Evolutionary conservation across 768 basidiomycete genomes (phyloP).

Genomic region (Postia placenta): DNA sequence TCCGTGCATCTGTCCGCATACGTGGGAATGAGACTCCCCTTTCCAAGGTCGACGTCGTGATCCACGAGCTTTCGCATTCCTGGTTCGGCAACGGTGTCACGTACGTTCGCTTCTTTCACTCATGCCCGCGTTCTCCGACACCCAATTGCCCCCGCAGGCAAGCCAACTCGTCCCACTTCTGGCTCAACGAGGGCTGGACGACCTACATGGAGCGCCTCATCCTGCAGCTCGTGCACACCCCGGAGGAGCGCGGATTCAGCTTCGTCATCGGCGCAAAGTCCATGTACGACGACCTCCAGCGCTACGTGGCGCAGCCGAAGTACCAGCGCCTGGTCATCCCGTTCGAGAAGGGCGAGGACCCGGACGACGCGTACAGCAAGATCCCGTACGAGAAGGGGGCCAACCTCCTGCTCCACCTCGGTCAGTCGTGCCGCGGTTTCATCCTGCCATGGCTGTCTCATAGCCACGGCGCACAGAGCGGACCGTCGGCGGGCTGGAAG

Average conservation of each 20-base stretch:
- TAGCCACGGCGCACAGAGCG: conserved; percentile 37
- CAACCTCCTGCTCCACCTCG: conserved; percentile 82
- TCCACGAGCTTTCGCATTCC: conserved; percentile 82
- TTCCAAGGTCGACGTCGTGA: conserved; percentile 69
- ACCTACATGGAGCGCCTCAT: conserved; percentile 88
- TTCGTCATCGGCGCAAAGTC: conserved; percentile 72
- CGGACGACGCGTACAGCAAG: conserved; percentile 68
- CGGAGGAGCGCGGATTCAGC: conserved; percentile 73
- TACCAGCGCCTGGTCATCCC: conserved; percentile 79
- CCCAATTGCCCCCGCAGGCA: conserved; percentile 34
- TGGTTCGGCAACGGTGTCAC: conserved; percentile 94
- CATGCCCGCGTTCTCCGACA: not conserved
- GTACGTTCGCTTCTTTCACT: conserved; percentile 28
- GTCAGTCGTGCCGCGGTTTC: conserved; percentile 31
- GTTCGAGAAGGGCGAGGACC: conserved; percentile 67
- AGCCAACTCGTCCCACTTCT: conserved; percentile 73
- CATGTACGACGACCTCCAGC: conserved; percentile 63
- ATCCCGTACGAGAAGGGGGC: conserved; percentile 89
- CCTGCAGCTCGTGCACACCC: conserved; percentile 60
- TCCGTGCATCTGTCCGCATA: not conserved
- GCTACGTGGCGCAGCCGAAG: conserved; percentile 53
- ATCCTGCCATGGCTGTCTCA: not conserved
- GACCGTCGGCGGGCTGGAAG: conserved; percentile 73
- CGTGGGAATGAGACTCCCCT: not conserved
- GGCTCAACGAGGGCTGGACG: conserved; percentile 93